Base-by-base conservation (phyloP, 176 grass and related monocot species). In the Musa troglodytarum region DNA sequence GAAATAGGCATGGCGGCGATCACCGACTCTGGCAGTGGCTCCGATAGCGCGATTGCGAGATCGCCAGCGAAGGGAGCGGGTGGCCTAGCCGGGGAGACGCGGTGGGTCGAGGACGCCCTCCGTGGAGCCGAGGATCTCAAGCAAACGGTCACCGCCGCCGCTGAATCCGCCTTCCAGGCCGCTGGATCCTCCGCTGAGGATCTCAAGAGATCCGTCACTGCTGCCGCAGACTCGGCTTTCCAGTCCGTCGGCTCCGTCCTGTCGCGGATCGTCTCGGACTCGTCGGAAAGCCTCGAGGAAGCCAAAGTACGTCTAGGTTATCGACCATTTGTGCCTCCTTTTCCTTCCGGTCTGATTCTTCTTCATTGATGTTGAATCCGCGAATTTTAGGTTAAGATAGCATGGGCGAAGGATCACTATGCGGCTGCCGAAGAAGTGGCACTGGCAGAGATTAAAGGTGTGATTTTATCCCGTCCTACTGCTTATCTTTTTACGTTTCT, bases 391-490 rank as follows among this genome's bases (percentile, higher is more conserved):
- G 84, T 59, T 50, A 78, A 69, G 9, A 8, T 82, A 68, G 69
- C 82, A 75, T 65, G 43, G 74, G 25, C 77, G 53, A 86, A 74
- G 56, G n/a, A 49, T 17, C 74, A 82, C 28, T 86, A 82, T 61
- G 69, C 20, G 10, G 43, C 7, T 58, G 74, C 81, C 58, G 84
- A 86, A 70, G 84, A 78, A 61, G 51, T 86, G 19, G 74, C 84
- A 21, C 59, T 86, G 71, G 75, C 20, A 52, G 82, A 86, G 69
- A 82, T 86, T 20, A 86, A 86, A 79, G 84, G 84, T 79, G 20
- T 29, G 11, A 59, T 82, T 34, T 71, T 74, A 8, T 26, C 65
- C 11, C 66, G 56, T 74, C 22, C 51, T 34, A 59, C 22, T 43
- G 7, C 13, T 29, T 65, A 49, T 8, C 17, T 34, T 1, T 23